Conservation (phyloP, 2,329 filamentous ascomycete genomes). For the Trichoderma gracile region DNA sequence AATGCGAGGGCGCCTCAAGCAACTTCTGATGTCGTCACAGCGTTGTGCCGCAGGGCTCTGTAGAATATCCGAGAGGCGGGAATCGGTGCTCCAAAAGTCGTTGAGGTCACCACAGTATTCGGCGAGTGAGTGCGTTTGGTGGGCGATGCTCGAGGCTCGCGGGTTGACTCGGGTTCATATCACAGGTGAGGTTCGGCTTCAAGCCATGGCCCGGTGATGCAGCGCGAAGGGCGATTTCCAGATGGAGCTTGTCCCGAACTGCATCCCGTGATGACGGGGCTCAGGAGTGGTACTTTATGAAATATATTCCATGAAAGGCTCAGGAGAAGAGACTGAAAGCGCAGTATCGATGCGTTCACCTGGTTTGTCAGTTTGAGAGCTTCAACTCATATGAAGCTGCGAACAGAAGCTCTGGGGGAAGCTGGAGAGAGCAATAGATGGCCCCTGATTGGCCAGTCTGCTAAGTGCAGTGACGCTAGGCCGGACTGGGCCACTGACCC, state of each 20-base stretch:
- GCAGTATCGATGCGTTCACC: neutral
- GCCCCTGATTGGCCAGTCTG: conserved; percentile 16
- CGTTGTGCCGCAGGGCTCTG: neutral
- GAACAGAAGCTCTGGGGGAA: conserved; percentile 1
- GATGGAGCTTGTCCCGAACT: neutral
- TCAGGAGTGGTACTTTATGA: neutral
- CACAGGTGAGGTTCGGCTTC: conserved; percentile 3
- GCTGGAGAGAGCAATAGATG: conserved; percentile 5
- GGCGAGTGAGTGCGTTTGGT: neutral
- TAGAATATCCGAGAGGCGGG: no score
- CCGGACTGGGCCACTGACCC: neutral
- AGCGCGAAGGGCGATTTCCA: neutral
- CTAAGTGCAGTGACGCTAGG: neutral
- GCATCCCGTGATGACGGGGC: neutral
- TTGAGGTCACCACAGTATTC: no score
- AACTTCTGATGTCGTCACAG: neutral
- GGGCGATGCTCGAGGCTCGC: neutral
- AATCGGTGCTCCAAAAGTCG: neutral
- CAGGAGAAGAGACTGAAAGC: neutral
- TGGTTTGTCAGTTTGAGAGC: neutral
- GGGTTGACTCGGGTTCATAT: conserved; percentile 8
- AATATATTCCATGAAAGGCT: neutral
- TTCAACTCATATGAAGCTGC: neutral
- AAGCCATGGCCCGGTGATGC: conserved; percentile 12
- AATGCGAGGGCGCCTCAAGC: neutral